Conservation (phyloP, 1,284 basidiomycete genomes). For the Melanopsichium pennsylvanicum region DNA sequence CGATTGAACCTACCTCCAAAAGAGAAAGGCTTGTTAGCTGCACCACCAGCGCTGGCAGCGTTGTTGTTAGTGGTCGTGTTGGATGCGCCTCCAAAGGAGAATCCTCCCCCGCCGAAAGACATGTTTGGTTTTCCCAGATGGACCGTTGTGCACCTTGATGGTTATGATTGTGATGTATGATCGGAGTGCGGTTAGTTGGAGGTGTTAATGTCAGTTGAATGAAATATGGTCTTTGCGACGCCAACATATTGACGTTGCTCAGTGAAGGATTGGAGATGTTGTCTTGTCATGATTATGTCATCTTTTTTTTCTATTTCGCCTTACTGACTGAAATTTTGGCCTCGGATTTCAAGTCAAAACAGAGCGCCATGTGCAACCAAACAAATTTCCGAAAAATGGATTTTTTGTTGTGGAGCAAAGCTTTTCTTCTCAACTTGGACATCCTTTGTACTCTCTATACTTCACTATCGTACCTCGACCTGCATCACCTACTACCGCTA, state of each 20-base stretch:
- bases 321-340: too few relatives aligned
- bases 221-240: slow-evolving; percentile 16
- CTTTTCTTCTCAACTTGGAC: neutral
- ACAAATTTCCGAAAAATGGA: neutral
- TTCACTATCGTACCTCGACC: neutral
- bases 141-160: too few relatives aligned
- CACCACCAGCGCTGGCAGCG: slow-evolving; percentile 1
- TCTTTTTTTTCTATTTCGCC: slow-evolving; percentile 10
- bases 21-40: slow-evolving; percentile 41
- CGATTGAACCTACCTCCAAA: slow-evolving; percentile 29
- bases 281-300: slow-evolving; percentile 39
- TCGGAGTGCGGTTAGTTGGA: too few relatives aligned
- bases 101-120: slow-evolving; percentile 49
- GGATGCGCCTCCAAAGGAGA: slow-evolving; percentile 42
- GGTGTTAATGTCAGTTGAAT: neutral
- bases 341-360: slow-evolving; percentile 6
- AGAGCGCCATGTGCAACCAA: slow-evolving; percentile 9
- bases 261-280: neutral
- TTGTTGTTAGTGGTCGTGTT: slow-evolving; percentile 31
- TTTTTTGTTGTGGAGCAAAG: slow-evolving; percentile 10
- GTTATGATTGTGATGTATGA: too few relatives aligned
- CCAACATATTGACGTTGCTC: slow-evolving; percentile 11
- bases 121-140: too few relatives aligned
- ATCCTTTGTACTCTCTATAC: neutral
- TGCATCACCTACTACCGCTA: neutral